These are phyloP conservation scores for Diplodia seriata DNA, from an alignment of 2,329 filamentous ascomycete genomes.

Conservation along the genomic window DNA sequence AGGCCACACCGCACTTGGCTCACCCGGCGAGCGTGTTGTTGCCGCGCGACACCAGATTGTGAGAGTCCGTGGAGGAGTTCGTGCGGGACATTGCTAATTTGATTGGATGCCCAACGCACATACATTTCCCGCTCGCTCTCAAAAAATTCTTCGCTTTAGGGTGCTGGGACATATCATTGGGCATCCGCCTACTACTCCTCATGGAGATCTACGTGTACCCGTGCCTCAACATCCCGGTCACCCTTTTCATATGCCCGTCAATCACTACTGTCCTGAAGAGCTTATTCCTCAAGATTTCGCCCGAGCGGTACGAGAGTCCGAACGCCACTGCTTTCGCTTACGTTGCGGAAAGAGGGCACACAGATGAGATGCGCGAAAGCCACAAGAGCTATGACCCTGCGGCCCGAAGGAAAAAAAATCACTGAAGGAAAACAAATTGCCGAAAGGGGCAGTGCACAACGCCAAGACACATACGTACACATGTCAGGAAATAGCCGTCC, in stretches of 20 bases:
- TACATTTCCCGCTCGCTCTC: neutral
- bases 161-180: neutral
- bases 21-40: neutral
- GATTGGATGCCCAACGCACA: neutral
- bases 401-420: neutral
- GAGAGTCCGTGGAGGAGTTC: neutral
- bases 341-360: neutral
- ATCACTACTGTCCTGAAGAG: neutral
- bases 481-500: neutral
- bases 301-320: constrained; percentile 1
- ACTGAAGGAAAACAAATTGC: neutral
- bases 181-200: neutral
- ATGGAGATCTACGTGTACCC: neutral
- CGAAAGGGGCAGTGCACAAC: neutral
- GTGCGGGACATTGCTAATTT: neutral
- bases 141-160: neutral
- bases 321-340: neutral
- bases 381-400: neutral
- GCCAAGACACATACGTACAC: neutral
- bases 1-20: neutral
- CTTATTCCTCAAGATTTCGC: neutral
- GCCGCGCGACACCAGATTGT: neutral
- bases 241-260: neutral
- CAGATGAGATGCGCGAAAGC: neutral
- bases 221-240: neutral